Evolutionary conservation across 768 basidiomycete species (phyloP), one percentile per base, ranked within the genome.

Genomic region (Hemileccinum impolitum): DNA sequence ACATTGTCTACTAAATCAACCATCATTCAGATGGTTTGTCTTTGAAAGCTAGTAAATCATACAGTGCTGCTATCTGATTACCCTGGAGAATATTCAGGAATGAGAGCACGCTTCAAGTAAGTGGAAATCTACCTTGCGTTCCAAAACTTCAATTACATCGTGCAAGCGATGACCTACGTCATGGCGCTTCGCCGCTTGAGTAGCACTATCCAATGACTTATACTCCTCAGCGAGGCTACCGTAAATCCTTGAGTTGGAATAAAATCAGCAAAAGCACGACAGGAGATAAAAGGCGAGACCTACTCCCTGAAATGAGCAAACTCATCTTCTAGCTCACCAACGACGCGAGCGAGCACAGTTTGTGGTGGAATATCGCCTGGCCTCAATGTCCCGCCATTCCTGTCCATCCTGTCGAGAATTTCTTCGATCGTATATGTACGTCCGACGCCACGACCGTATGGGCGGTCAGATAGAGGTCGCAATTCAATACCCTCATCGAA

Each of bases 291-390:
- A 13, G 10, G 5, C 13, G 15, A 36, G 37, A 72, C 83, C 25
- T 56, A 97, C 96, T 87, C 84, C 70, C 92, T 96, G 67, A 94
- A 95, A 69, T 93, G 91, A 31, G 81, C 81, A 61, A 97, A 98
- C 63, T 99, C 95, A 52, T 93, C 93, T 64, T 98, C 95, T 8
- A 99, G 74, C 67, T 95, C 92, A 51, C 86, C 66, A 26, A 97
- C 71, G 11, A 96, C 91, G 4, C 88, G 75, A 25, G 83, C 77
- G 4, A 96, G 77, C 12, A 95, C 81, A 1, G 93, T 94, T 67
- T 97, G 94, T 19, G 92, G 88, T 2, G 92, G 94, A 7, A 90
- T 26, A 23, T 57, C 42, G 73, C 75, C 36, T 25, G 54, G 39
- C 41, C 51, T 52, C 37, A 66, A 43, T 4, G 47, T 55, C 14